Evolutionary conservation across 305 asterid species (phyloP).

Genomic region (Petunia hybrid): DNA sequence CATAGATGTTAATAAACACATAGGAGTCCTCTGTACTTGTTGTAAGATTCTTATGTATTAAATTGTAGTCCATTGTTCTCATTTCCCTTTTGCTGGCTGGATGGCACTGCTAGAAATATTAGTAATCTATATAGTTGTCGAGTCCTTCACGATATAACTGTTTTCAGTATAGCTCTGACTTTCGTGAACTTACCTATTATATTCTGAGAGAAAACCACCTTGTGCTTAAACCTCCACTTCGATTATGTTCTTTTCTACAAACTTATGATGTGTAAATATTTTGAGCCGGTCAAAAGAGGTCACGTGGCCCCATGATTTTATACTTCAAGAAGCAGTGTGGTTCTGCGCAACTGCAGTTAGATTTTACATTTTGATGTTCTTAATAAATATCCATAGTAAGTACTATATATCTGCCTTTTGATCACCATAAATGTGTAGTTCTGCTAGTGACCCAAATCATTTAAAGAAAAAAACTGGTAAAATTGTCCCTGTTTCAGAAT

Average conservation of each 20-base stretch:
- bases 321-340: neutral
- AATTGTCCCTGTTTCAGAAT: conserved; percentile 59
- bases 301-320: neutral
- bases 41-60: neutral
- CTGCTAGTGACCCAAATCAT: neutral
- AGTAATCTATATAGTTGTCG: neutral
- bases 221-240: neutral
- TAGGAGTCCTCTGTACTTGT: neutral
- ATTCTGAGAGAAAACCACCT: neutral
- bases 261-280: neutral
- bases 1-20: neutral
- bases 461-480: too few species aligned
- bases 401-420: neutral
- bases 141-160: neutral
- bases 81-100: neutral
- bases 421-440: neutral
- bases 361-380: neutral
- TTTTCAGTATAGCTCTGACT: neutral
- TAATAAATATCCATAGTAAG: neutral
- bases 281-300: neutral
- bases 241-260: neutral
- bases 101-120: neutral
- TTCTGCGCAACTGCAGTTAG: neutral
- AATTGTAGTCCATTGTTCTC: neutral
- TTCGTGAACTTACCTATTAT: neutral